Percentiles rank a stretch among this genome's conserved stretches.
Conservation (phyloP, 768 basidiomycete species). For the Xerocomellus intermedius region DNA sequence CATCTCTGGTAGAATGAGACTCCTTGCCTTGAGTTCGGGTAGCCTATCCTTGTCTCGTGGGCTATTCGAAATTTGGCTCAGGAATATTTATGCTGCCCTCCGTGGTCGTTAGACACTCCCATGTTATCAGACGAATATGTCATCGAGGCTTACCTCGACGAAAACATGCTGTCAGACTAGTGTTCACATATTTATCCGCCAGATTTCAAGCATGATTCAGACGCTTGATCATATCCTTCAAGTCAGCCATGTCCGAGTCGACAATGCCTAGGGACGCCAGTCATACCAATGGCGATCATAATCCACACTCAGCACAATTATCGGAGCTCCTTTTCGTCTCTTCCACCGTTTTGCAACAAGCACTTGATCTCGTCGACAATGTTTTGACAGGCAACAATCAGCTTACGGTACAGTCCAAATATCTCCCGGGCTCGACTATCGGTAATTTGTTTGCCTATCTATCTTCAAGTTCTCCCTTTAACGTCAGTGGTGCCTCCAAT, state of each 20-base stretch:
- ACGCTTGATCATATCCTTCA: slow-evolving; percentile 4
- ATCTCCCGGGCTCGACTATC: slow-evolving; percentile 85
- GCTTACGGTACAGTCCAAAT: slow-evolving; percentile 64
- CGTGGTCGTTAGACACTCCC: background rate
- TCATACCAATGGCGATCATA: slow-evolving; percentile 7
- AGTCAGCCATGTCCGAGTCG: slow-evolving; percentile 24
- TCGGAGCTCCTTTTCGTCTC: slow-evolving; percentile 65
- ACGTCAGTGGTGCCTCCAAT: slow-evolving; percentile 1
- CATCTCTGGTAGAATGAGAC: slow-evolving; percentile 61
- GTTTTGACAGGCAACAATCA: slow-evolving; percentile 67
- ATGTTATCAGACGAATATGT: slow-evolving; percentile 15
- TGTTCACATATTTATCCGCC: slow-evolving; percentile 17
- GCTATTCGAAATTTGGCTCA: slow-evolving; percentile 80
- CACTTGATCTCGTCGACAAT: slow-evolving; percentile 67
- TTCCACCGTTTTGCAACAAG: slow-evolving; percentile 66
- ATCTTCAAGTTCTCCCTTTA: background rate
- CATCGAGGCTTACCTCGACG: slow-evolving; percentile 26
- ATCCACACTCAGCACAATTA: slow-evolving; percentile 32
- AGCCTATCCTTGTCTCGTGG: slow-evolving; percentile 45
- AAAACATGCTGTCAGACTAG: slow-evolving; percentile 14
- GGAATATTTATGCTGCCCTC: slow-evolving; percentile 45
- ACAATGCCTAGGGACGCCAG: slow-evolving; percentile 10
- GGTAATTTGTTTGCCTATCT: slow-evolving; percentile 41
- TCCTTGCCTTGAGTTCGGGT: slow-evolving; percentile 82
- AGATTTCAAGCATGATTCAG: background rate